phyloP scores from a whole-genome alignment of 768 basidiomycete genomes.

The Boletus fagicola region DNA sequence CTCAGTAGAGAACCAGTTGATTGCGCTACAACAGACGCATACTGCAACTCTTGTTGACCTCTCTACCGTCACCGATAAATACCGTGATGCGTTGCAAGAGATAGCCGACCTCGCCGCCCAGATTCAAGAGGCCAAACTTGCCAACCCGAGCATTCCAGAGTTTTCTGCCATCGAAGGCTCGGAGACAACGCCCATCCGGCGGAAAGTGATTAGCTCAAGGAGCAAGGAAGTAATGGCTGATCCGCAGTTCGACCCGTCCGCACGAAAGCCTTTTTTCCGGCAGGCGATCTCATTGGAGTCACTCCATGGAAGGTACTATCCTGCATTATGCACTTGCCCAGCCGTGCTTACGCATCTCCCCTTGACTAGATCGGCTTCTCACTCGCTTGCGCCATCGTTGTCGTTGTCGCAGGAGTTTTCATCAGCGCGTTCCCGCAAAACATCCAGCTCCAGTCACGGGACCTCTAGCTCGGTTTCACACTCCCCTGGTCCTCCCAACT shows the following conservation, averaged over 20 bases:
- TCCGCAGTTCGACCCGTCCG: slow-evolving; percentile 50
- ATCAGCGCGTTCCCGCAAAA: slow-evolving; percentile 82
- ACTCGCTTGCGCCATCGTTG: slow-evolving; percentile 90
- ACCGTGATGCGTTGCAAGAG: slow-evolving; percentile 84
- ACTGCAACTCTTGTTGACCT: slow-evolving; percentile 78
- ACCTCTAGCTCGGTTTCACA: slow-evolving; percentile 65
- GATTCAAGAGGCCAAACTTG: slow-evolving; percentile 81
- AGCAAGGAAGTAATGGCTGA: slow-evolving; percentile 44
- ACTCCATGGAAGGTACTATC: slow-evolving; percentile 74
- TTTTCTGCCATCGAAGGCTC: slow-evolving; percentile 37
- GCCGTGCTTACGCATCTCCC: slow-evolving; percentile 11
- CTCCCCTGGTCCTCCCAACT: slow-evolving; percentile 57
- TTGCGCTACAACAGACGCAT: slow-evolving; percentile 78
- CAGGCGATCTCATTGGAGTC: slow-evolving; percentile 86
- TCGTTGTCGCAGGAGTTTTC: slow-evolving; percentile 98
- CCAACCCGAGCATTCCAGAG: slow-evolving; percentile 45
- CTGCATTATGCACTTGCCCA: slow-evolving; percentile 2
- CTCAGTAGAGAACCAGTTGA: slow-evolving; percentile 58
- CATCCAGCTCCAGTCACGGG: slow-evolving; percentile 73
- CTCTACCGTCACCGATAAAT: slow-evolving; percentile 75
- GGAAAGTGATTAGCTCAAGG: slow-evolving; percentile 52
- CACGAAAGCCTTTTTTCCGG: slow-evolving; percentile 80
- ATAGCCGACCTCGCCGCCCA: slow-evolving; percentile 93
- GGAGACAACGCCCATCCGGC: slow-evolving; percentile 48
- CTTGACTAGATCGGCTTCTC: slow-evolving; percentile 75